Evolutionary conservation across 2,329 filamentous ascomycete species (phyloP), one percentile per base, ranked within the genome.

Genomic region (Penicillium sp.): DNA sequence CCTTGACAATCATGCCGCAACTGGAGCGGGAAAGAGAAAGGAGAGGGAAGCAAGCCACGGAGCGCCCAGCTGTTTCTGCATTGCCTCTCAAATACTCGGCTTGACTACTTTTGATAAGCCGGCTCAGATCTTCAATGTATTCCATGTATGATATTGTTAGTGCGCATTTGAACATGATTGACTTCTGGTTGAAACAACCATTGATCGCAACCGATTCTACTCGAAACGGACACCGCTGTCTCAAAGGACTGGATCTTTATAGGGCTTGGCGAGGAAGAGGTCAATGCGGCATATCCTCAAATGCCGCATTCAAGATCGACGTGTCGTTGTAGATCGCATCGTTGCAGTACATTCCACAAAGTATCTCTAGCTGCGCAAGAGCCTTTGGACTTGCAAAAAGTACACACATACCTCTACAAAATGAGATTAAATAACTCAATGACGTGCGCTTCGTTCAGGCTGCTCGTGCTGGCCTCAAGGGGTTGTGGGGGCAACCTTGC

Each of bases 401-500:
- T 39, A 13, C 26, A 29, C n/a, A 29, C 41, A 44, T 51, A 48
- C 37, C 9, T 22, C 13, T 16, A 11, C 8, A 26, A 11, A 19
- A 39, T 3, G 7, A 44, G 5, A 31, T 14, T 33, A 16, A 29
- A 22, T 35, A 7, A 26, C 24, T 35, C 16, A 45, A 46, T 53
- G 39, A 46, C 29, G 29, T 45, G n/a, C 11, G 10, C 16, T n/a
- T 19, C 26, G n/a, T 21, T 39, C 7, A 19, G 48, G 11, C 4
- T 35, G 10, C 47, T 49, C 49, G 53, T 53, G 52, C 44, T 48
- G 53, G 53, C 37, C 41, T 33, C 27, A 54, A 57, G 48, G 58
- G 47, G 50, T 48, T 52, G 52, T 22, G 27, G 50, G 62, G 53
- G 37, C 44, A 50, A 62, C 62, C 63, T 65, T 66, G 63, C 63